phyloP scores from a whole-genome alignment of 108 stramenopile species.

The Fragilaria crotonensis region DNA sequence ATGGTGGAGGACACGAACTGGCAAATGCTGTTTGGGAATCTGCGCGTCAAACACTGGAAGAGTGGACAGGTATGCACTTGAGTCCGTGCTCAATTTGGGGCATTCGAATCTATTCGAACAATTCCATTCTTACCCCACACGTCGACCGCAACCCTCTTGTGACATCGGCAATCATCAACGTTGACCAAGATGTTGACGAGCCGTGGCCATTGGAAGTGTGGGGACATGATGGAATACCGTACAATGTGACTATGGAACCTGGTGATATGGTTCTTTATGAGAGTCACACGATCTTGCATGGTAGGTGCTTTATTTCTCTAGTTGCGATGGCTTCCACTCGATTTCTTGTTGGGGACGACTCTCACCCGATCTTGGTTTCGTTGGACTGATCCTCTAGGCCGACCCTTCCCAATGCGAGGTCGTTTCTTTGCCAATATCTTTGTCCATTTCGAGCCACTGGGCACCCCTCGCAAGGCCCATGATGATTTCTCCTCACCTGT shows the following conservation, averaged over 20 bases:
- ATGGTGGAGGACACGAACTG: conserved; percentile 17
- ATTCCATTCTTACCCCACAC: conserved; percentile 72
- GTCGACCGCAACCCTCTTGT: conserved; percentile 84
- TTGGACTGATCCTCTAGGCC: conserved; percentile 26
- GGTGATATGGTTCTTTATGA: conserved; percentile 71
- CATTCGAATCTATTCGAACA: conserved; percentile 65
- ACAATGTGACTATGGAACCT: conserved; percentile 75
- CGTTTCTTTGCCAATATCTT: conserved; percentile 56
- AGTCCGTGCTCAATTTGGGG: conserved; percentile 68
- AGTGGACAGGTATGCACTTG: conserved; percentile 51
- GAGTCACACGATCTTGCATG: conserved; percentile 60
- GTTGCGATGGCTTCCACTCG: no score
- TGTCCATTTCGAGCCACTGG: conserved; percentile 66
- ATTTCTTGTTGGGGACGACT: conserved; percentile 18
- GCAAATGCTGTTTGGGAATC: conserved; percentile 32
- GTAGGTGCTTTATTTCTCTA: conserved; percentile 69
- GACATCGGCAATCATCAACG: conserved; percentile 77
- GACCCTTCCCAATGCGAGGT: conserved; percentile 63
- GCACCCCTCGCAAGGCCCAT: background rate
- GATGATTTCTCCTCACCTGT: background rate
- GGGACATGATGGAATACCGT: conserved; percentile 59
- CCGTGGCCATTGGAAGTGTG: conserved; percentile 73
- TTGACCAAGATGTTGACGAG: conserved; percentile 69
- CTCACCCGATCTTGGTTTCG: background rate
- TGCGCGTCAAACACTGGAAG: conserved; percentile 30